These are phyloP conservation scores for Phytophthora boehmeriae DNA, from an alignment of 352 stramenopile genomes.

Conservation along the genomic window DNA sequence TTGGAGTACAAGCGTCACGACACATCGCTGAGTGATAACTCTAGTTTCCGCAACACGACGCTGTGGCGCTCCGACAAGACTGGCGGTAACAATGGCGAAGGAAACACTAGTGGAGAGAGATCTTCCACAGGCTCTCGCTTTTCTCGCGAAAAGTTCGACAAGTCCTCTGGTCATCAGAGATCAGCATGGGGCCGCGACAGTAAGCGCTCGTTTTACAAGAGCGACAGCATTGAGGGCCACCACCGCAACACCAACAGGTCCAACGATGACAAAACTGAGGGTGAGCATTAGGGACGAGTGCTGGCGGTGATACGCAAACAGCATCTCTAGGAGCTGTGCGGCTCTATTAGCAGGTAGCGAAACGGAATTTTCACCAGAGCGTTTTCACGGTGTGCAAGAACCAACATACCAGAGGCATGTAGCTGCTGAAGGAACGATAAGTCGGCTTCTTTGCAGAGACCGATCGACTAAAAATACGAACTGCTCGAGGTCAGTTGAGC, in stretches of 20 bases:
- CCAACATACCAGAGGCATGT: slow-evolving; percentile 5
- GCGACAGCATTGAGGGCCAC: slow-evolving; percentile 43
- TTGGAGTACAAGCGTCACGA: slow-evolving; percentile 94
- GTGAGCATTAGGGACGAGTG: slow-evolving; percentile 13
- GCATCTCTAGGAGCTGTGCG: slow-evolving; percentile 7
- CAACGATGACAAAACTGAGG: slow-evolving; percentile 37
- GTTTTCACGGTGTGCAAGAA: slow-evolving; percentile 1
- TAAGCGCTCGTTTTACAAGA: slow-evolving; percentile 64
- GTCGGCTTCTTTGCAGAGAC: slow-evolving; percentile 19
- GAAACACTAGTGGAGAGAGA: slow-evolving; percentile 19
- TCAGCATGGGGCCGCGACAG: slow-evolving; percentile 63
- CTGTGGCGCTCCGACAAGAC: slow-evolving; percentile 74
- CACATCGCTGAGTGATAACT: slow-evolving; percentile 83
- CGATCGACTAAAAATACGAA: slow-evolving; percentile 52
- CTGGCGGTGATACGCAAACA: slow-evolving; percentile 7
- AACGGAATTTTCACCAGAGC: neutral
- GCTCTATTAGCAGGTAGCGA: slow-evolving; percentile 11
- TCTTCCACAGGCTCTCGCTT: slow-evolving; percentile 50
- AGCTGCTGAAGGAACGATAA: slow-evolving; percentile 15
- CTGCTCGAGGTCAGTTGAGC: slow-evolving; percentile 13
- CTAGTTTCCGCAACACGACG: slow-evolving; percentile 81
- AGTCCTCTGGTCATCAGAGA: slow-evolving; percentile 44
- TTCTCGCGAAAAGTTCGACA: slow-evolving; percentile 50
- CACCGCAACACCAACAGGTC: slow-evolving; percentile 42
- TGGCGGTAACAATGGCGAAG: slow-evolving; percentile 34